Conservation (phyloP, 345 rosid genomes). For the Isatis tinctoria region DNA sequence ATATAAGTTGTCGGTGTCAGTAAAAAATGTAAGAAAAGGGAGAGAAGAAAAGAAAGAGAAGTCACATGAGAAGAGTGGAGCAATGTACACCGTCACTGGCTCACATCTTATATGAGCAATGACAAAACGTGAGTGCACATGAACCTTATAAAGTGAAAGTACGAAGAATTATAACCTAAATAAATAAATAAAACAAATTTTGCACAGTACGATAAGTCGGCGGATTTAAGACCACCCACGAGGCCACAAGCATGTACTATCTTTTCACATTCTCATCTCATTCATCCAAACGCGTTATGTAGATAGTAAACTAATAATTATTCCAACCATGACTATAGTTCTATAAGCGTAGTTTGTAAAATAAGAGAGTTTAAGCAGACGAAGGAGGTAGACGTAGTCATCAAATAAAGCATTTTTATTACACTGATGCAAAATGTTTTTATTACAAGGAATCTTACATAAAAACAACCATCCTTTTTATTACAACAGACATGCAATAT, state of each 20-base stretch:
- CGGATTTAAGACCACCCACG: conserved; percentile 33
- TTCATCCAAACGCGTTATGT: background rate
- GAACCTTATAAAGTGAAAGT: conserved; percentile 18
- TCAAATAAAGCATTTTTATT: background rate
- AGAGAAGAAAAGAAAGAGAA: background rate
- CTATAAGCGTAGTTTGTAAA: background rate
- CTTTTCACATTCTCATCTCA: conserved; percentile 1
- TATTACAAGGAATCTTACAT: conserved; percentile 31
- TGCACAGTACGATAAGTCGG: conserved; percentile 11
- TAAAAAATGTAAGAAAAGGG: background rate
- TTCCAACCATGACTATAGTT: background rate
- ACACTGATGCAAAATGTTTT: conserved; percentile 2
- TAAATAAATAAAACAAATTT: conserved; percentile 10
- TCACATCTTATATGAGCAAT: conserved; percentile 14
- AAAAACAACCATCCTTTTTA: conserved; percentile 16
- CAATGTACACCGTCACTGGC: conserved; percentile 16
- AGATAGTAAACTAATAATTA: background rate
- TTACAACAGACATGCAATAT: conserved; percentile 14
- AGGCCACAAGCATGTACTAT: conserved; percentile 17
- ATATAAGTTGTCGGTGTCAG: conserved; percentile 8
- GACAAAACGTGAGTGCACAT: conserved; percentile 34
- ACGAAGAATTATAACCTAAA: background rate
- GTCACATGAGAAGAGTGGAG: conserved; percentile 26
- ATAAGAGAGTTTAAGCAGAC: background rate
- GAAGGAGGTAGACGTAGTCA: background rate